These are phyloP conservation scores for Colletotrichum brevisporum DNA, from an alignment of 2,329 filamentous ascomycete genomes.

Conservation along the genomic window DNA sequence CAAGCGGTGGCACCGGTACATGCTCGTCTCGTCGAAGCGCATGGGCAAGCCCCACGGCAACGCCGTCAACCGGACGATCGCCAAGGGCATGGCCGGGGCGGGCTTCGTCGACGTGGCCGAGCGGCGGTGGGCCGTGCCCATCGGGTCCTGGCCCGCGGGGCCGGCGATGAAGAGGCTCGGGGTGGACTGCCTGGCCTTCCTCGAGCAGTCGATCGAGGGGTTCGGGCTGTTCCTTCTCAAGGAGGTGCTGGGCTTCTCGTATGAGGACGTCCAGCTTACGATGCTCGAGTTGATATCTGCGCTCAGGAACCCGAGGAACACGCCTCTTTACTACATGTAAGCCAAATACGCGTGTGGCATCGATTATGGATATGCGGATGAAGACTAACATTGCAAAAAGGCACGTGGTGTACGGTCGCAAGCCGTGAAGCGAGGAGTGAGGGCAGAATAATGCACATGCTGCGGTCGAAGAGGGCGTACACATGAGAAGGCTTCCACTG, in stretches of 20 bases:
- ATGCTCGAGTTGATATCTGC: slow-evolving; percentile 42
- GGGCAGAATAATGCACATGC: not conserved
- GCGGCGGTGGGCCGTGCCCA: slow-evolving; percentile 39
- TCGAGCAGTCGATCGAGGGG: slow-evolving; percentile 45
- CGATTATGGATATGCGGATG: not conserved
- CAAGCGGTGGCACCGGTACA: not conserved
- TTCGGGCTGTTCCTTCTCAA: slow-evolving; percentile 48
- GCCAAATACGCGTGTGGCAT: not conserved
- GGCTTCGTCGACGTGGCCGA: slow-evolving; percentile 43
- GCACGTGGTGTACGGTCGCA: slow-evolving; percentile 24
- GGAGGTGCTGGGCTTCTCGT: slow-evolving; percentile 48
- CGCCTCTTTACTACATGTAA: slow-evolving; percentile 16
- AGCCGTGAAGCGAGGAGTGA: not conserved
- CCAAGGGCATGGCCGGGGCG: not conserved
- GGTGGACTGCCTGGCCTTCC: slow-evolving; percentile 42
- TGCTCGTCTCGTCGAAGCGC: not conserved
- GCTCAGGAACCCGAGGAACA: slow-evolving; percentile 16
- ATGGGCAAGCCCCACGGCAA: slow-evolving; percentile 1
- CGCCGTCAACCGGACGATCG: not conserved
- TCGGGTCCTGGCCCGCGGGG: slow-evolving; percentile 39
- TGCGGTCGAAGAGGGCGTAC: too few species aligned
- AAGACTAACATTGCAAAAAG: slow-evolving; percentile 1
- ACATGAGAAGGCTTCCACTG: too few species aligned
- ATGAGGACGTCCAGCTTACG: slow-evolving; percentile 43
- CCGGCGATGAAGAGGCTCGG: slow-evolving; percentile 35